Evolutionary conservation across 345 rosid genomes (phyloP).

Genomic region (Dipteronia sinensis): DNA sequence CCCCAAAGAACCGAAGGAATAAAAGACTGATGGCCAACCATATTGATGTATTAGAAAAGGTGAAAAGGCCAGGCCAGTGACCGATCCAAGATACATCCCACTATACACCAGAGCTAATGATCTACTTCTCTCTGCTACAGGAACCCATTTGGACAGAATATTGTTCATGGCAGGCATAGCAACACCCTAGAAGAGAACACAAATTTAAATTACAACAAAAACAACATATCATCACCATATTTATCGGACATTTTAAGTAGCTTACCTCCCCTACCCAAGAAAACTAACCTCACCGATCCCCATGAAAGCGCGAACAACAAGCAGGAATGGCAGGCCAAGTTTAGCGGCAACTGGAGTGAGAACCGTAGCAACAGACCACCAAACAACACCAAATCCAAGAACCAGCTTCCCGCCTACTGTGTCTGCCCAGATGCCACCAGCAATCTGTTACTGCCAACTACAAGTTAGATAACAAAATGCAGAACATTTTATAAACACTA

Average conservation of each 20-base stretch:
- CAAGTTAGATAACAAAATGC: constrained; percentile 14
- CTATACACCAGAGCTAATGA: constrained; percentile 90
- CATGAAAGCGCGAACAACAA: constrained; percentile 89
- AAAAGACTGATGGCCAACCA: constrained; percentile 97
- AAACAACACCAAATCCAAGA: constrained; percentile 83
- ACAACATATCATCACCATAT: not conserved
- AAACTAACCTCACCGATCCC: constrained; percentile 85
- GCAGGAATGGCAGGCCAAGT: constrained; percentile 83
- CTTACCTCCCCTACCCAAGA: not conserved
- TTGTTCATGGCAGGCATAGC: constrained; percentile 99
- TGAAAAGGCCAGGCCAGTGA: constrained; percentile 92
- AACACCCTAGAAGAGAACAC: constrained; percentile 67
- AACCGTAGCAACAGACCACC: constrained; percentile 93
- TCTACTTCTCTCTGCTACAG: constrained; percentile 90
- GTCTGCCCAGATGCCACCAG: constrained; percentile 98
- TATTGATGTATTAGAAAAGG: constrained; percentile 83
- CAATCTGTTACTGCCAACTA: constrained; percentile 54
- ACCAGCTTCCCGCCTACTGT: constrained; percentile 86
- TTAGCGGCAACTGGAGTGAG: constrained; percentile 92
- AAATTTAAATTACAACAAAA: not conserved
- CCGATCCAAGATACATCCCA: constrained; percentile 96
- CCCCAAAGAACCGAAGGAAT: constrained; percentile 92
- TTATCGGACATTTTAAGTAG: not conserved
- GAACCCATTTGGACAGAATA: constrained; percentile 91
- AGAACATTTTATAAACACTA: not conserved